Conservation (phyloP, 352 stramenopile species). For the Blastocystis sp. region DNA sequence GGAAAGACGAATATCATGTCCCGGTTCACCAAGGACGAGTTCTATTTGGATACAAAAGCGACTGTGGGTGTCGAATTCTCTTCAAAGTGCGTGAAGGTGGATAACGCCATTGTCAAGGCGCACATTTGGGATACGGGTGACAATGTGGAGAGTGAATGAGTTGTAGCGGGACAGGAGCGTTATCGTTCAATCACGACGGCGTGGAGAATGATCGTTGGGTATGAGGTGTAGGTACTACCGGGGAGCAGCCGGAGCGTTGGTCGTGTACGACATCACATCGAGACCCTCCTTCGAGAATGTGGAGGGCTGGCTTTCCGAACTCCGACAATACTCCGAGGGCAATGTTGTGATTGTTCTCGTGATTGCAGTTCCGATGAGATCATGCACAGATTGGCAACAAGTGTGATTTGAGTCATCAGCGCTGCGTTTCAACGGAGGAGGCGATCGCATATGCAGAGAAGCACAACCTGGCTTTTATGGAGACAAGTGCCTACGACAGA, state of each 20-base stretch:
- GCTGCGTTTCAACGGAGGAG: conserved; percentile 93
- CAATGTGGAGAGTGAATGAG: neutral
- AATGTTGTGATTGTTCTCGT: conserved; percentile 94
- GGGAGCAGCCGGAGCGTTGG: conserved; percentile 89
- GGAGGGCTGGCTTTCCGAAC: conserved; percentile 97
- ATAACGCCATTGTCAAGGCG: conserved; percentile 87
- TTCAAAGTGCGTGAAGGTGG: conserved; percentile 94
- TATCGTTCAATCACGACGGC: conserved; percentile 89
- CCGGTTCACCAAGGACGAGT: conserved; percentile 95
- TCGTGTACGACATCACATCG: conserved; percentile 99
- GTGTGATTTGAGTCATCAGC: conserved; percentile 88
- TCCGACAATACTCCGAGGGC: conserved; percentile 93
- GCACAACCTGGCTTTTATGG: conserved; percentile 98
- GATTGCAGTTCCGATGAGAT: conserved; percentile 69
- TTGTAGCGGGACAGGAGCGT: conserved; percentile 73
- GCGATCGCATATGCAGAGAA: conserved; percentile 98
- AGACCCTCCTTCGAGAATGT: conserved; percentile 98
- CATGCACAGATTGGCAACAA: conserved; percentile 64
- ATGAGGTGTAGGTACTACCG: conserved; percentile 76
- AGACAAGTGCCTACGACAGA: conserved; percentile 96
- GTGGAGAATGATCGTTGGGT: conserved; percentile 36
- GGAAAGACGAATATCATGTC: conserved; percentile 94
- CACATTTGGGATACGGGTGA: conserved; percentile 92
- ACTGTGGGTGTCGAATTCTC: conserved; percentile 98
- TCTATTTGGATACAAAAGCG: conserved; percentile 94